Evolutionary conservation across 2,329 filamentous ascomycete genomes (phyloP), one percentile per base, ranked within the genome.

Genomic region (Fusarium vanettenii): DNA sequence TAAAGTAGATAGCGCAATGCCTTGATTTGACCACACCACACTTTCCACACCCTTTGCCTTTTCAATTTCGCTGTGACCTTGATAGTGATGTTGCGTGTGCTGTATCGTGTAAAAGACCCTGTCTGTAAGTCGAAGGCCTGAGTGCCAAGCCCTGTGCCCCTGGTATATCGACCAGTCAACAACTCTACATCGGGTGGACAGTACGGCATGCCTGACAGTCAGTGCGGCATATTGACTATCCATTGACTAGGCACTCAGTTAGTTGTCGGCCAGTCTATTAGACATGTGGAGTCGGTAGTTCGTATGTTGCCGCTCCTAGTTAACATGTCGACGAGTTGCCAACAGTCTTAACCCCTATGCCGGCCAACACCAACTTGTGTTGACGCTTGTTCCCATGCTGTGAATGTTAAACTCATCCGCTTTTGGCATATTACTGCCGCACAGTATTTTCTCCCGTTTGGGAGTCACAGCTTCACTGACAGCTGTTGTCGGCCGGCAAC

Each of bases 1-100:
- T 79, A 80, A 78, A 82, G 75, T 81, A 82, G 78, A 81, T 70
- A 78, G 76, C 75, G 78, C 76, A 79, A 75, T 71, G 33, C 73
- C 67, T 71, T 75, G 67, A 79, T 75, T 76, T 76, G 20, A 27
- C 48, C 20, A 52, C 43, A 37, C 9, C 18, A 35, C 16, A 37
- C 29, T 31, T 31, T 31, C 29, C 29, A 31, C 29, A 10, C 8
- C 8, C 29, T 31, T 31, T 31, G 29, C 10, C 29, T 10, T 31
- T 31, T 31, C 29, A 9, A 31, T 31, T 31, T 10, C 29, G 29
- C 29, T 31, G 29, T 31, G 29, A 31, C 29, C 29, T 31, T 31
- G 29, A 31, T 48, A 6, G 25, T 50, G 45, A 50, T 50, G 45
- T 25, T 9, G 9, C 10, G 5, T 11, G 3, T 18, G 22, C 29